Evolutionary conservation across 768 basidiomycete species (phyloP).

Genomic region (Tephrocybe sp.): DNA sequence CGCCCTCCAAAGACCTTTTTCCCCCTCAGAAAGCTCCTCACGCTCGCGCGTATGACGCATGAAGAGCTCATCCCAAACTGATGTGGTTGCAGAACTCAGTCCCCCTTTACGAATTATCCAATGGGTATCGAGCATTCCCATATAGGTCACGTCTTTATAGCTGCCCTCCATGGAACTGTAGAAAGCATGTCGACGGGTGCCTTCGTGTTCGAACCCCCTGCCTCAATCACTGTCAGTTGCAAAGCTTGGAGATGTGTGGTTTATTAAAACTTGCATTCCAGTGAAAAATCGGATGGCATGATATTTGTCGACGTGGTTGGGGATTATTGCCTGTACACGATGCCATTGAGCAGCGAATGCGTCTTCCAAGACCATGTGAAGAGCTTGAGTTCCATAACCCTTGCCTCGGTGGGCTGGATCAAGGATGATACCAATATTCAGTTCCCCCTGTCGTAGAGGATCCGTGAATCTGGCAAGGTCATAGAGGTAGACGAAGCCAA

Average conservation of each 20-base stretch:
- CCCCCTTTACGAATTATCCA: conserved; percentile 36
- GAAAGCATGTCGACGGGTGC: conserved; percentile 54
- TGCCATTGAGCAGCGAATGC: conserved; percentile 49
- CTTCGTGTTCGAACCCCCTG: conserved; percentile 64
- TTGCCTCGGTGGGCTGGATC: conserved; percentile 29
- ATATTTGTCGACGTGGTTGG: conserved; percentile 42
- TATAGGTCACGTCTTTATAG: conserved; percentile 61
- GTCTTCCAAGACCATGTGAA: conserved; percentile 39
- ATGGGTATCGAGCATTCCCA: conserved; percentile 61
- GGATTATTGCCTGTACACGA: conserved; percentile 50
- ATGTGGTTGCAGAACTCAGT: conserved; percentile 24
- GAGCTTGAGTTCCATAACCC: conserved; percentile 45
- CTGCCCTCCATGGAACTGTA: conserved; percentile 37
- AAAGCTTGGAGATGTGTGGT: neutral
- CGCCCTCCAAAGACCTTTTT: conserved; percentile 25
- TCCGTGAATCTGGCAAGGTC: conserved; percentile 25
- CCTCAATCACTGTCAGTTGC: neutral
- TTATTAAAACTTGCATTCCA: conserved; percentile 25
- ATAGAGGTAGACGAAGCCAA: conserved; percentile 44
- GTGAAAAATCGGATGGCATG: conserved; percentile 47
- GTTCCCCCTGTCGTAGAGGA: conserved; percentile 37
- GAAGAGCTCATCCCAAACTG: conserved; percentile 64
- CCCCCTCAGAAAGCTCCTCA: conserved; percentile 53
- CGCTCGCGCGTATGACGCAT: conserved; percentile 54
- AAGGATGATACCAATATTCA: conserved; percentile 56